Percentiles rank a stretch among this genome's conserved stretches.
These are phyloP conservation scores for Solanum sitiens DNA, from an alignment of 257 asterid species.

Conservation along the genomic window DNA sequence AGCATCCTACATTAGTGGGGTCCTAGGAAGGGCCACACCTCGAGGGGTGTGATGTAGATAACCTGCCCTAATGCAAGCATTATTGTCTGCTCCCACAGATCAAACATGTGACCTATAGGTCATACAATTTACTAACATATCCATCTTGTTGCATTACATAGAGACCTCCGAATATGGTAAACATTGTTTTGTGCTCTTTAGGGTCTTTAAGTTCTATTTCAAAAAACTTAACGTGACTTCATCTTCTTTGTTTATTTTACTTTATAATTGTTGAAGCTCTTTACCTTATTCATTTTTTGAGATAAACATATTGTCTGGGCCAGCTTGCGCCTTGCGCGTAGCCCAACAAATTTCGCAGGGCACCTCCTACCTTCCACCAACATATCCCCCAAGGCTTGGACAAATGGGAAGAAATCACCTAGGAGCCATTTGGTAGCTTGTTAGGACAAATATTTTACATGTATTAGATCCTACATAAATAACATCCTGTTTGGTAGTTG, in stretches of 20 bases:
- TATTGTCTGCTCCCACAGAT: not conserved
- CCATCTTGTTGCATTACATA: not conserved
- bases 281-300: not conserved
- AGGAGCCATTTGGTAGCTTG: not conserved
- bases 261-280: not conserved
- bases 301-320: not conserved
- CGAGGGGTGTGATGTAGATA: not conserved
- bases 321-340: not conserved
- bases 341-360: not conserved
- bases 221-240: not conserved
- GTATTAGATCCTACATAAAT: not conserved
- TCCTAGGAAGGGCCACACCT: not conserved
- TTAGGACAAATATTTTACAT: not conserved
- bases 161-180: not conserved
- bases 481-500: not conserved
- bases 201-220: not conserved
- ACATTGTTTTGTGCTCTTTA: not conserved
- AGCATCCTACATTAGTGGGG: not conserved
- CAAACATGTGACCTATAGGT: not conserved
- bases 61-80: not conserved
- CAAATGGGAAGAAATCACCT: not conserved
- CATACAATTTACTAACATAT: not conserved
- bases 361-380: not conserved
- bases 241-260: not conserved
- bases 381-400: not conserved